phyloP scores from a whole-genome alignment of 805 yeast species.

The Saturnispora ahearnii region DNA sequence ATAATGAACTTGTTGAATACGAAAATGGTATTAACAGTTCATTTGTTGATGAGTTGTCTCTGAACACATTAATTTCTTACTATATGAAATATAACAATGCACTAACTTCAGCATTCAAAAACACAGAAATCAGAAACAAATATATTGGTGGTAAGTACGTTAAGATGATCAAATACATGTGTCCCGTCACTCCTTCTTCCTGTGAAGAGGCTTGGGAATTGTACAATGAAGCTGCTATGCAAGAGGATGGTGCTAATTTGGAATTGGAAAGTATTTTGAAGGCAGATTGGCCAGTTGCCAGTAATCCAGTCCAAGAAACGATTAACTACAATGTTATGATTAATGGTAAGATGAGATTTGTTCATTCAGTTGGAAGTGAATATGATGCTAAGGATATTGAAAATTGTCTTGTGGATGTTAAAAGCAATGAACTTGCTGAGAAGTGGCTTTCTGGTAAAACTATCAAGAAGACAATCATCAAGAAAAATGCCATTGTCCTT shows the following conservation, averaged over 20 bases:
- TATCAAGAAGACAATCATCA: constrained; percentile 47
- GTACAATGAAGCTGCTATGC: constrained; percentile 20
- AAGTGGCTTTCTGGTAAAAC: constrained; percentile 35
- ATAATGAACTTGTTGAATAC: constrained; percentile 45
- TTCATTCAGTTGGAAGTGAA: constrained; percentile 26
- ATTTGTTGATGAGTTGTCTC: constrained; percentile 45
- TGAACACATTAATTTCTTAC: constrained; percentile 84
- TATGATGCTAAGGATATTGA: constrained; percentile 29
- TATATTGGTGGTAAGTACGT: constrained; percentile 24
- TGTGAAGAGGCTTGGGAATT: constrained; percentile 77
- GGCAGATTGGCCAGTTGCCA: constrained; percentile 57
- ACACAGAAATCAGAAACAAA: constrained; percentile 24
- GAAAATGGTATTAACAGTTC: constrained; percentile 48
- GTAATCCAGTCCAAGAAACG: constrained; percentile 30
- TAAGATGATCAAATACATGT: constrained; percentile 50
- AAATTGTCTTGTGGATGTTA: constrained; percentile 30
- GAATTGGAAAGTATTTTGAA: constrained; percentile 37
- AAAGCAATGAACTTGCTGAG: constrained; percentile 28
- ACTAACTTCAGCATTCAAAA: constrained; percentile 37
- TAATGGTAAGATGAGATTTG: constrained; percentile 61
- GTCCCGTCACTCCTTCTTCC: constrained; percentile 76
- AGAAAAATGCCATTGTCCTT: constrained; percentile 25
- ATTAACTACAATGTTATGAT: constrained; percentile 51
- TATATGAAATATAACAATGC: constrained; percentile 73
- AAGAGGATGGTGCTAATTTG: not conserved